phyloP scores from a whole-genome alignment of 495 filamentous ascomycete species.

The Xylaria scruposa region DNA sequence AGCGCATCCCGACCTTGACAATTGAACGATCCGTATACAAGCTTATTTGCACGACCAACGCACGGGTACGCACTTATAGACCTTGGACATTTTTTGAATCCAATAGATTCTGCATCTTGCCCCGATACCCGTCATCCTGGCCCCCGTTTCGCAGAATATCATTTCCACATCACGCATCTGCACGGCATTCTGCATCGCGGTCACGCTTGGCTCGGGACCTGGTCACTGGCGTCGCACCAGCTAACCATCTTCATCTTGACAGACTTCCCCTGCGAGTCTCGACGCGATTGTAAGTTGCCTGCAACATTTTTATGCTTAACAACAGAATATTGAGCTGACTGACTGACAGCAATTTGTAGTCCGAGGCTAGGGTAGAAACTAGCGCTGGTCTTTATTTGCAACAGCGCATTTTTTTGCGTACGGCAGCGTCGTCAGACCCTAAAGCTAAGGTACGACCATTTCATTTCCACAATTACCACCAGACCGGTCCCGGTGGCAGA shows the following conservation, averaged over 20 bases:
- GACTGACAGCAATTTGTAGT: background rate
- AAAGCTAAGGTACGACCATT: constrained; percentile 28
- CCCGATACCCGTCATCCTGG: constrained; percentile 33
- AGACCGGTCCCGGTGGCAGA: constrained; percentile 23
- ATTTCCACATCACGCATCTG: constrained; percentile 19
- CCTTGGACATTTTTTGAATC: constrained; percentile 30
- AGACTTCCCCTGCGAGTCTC: background rate
- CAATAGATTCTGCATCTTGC: constrained; percentile 33
- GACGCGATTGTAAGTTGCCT: constrained; percentile 1
- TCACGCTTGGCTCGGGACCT: constrained; percentile 3
- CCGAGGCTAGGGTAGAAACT: background rate
- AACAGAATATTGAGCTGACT: constrained; percentile 2
- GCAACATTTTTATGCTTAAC: background rate
- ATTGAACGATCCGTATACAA: constrained; percentile 21
- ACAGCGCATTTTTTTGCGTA: constrained; percentile 5
- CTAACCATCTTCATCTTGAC: background rate
- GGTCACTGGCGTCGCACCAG: background rate
- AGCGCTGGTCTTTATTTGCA: constrained; percentile 17
- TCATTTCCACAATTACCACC: constrained; percentile 28
- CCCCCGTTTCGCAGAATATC: constrained; percentile 13
- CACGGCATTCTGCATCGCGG: constrained; percentile 15
- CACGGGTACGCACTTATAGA: constrained; percentile 35
- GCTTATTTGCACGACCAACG: constrained; percentile 25
- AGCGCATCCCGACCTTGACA: background rate
- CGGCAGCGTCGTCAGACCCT: constrained; percentile 12